Base-by-base conservation (phyloP, 352 stramenopile species). In the Thalassiosira exigua region DNA sequence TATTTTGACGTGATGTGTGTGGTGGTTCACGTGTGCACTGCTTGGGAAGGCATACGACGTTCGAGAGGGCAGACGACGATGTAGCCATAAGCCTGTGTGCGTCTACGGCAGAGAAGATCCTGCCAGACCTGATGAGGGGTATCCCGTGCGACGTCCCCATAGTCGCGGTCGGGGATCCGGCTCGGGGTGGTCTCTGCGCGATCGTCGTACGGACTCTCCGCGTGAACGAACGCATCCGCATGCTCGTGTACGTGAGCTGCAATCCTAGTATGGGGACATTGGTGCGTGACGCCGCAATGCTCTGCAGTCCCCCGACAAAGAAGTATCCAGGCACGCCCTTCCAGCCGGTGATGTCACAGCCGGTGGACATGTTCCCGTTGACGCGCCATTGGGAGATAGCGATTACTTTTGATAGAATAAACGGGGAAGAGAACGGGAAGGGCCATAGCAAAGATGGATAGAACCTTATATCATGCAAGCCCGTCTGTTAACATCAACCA, bases 281-380 rank as follows among this genome's bases (percentile, higher is more conserved):
- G 57, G 90, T 98, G 5, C 87, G 95, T 4, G 94, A 97, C 84
- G 83, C 88, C 5, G 71, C 88, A 9, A 79, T 91, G 52, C 91
- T 99, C 12, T 99, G 97, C 79, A 86, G 91, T 5, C 95, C 96
- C 19, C 94, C 95, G 51, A 97, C 95, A 19, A 98, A 98, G 80
- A 95, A 95, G 32, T 92, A 98, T 51, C 88, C 88, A 27, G 97
- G 96, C 36, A 77, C 92, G 22, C 89, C 96, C 0, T 99, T 99
- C 81, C 84, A 92, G 50, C 93, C 95, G 14, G 95, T 97, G 30
- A 90, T 95, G 65, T 95, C 95, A 4, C 95, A 96, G 42, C 97
- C 97, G 1, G 96, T 99, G 32, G 97, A 99, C 86, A 98, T 99
- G 95, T 99, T 99, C 84, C 97, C 97, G 0, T 94, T 98, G 76